Evolutionary conservation across 768 basidiomycete genomes (phyloP), one percentile per base, ranked within the genome.

Genomic region (Boletus eberwhitei): DNA sequence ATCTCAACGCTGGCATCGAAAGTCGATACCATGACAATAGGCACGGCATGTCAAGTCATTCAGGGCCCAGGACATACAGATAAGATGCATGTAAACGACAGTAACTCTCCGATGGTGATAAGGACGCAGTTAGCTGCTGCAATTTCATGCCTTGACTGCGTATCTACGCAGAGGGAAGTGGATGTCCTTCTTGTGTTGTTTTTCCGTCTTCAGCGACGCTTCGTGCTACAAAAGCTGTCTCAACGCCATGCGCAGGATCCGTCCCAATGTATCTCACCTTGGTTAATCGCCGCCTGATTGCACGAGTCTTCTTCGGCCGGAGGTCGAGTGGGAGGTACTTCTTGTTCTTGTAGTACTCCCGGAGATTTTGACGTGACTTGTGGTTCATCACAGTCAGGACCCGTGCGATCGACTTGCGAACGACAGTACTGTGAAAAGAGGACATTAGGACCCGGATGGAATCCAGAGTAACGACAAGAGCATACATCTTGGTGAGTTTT

Each of bases 361-460:
- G 91, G 63, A 97, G 85, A 77, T 94, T 93, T 79, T 93, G 89
- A 64, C 96, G 91, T 64, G 88, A 86, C 78, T 99, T 99, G 74
- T 93, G 90, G 88, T 97, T 98, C 82, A 89, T 96, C 66, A 98
- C 94, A 41, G 97, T 99, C 77, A 98, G 74, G 63, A 98, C 95
- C 52, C 97, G 93, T 60, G 97, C 97, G 71, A 99, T 92, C 61
- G 93, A 95, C 79, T 98, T 98, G 82, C 97, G 95, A 74, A 98
- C 93, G 62, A 89, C 82, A 74, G 87, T 85, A 76, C 97, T 99
- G 61, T n/a, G 47, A 56, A 31, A 12, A 19, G 21, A 36, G 34
- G 29, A n/a, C 9, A 22, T 50, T 17, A 14, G n/a, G 8, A 1
- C 41, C 40, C 7, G 31, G 32, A 45, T 45, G 34, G 16, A 44